A percentile compares a stretch with the other conserved stretches of the same genome.
Conservation (phyloP, 179 eudicot species). For the Vitellaria paradoxa region DNA sequence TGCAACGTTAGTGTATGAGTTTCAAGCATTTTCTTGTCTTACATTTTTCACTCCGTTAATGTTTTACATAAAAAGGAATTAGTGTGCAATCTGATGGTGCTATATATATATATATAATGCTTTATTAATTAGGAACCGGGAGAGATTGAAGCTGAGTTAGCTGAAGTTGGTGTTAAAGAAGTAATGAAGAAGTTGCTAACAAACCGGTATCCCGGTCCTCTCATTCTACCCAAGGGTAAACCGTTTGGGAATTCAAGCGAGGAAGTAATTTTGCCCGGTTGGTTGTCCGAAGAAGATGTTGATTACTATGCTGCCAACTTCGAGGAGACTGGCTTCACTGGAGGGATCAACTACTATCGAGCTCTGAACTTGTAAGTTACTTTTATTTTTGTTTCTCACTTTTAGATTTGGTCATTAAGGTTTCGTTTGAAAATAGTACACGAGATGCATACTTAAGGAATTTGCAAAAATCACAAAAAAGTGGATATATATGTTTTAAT, state of each 20-base stretch:
- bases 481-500: no score
- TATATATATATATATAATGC: no score
- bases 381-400: background rate
- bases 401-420: background rate
- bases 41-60: no score
- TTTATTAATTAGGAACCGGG: conserved; percentile 49
- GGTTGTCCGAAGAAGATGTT: conserved; percentile 35
- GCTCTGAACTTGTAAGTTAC: conserved; percentile 29
- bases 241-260: conserved; percentile 24
- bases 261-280: conserved; percentile 38
- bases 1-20: no score
- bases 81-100: no score
- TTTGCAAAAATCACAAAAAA: no score
- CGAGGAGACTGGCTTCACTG: conserved; percentile 15
- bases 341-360: conserved; percentile 42
- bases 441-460: no score
- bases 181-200: conserved; percentile 30
- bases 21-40: no score
- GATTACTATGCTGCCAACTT: conserved; percentile 25
- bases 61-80: no score
- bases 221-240: conserved; percentile 40
- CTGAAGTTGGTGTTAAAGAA: conserved; percentile 22
- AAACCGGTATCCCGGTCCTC: conserved; percentile 29
- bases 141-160: conserved; percentile 45
- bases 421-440: no score